phyloP scores from a whole-genome alignment of 2,329 filamentous ascomycete genomes.

The Septoria linicola region DNA sequence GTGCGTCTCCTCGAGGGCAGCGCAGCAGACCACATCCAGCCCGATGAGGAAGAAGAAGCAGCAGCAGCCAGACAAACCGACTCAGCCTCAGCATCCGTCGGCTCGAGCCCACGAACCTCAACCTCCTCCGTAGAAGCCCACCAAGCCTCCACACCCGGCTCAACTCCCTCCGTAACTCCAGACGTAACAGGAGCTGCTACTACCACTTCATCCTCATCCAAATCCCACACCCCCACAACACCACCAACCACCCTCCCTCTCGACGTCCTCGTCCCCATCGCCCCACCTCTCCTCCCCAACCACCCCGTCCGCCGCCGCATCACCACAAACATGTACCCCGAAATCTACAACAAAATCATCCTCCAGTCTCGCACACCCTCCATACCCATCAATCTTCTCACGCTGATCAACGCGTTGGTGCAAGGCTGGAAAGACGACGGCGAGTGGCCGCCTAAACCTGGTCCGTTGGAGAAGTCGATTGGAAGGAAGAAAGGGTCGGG shows the following conservation, averaged over 20 bases:
- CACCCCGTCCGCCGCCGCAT: conserved; percentile 76
- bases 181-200: conserved; percentile 13
- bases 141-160: conserved; percentile 22
- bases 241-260: conserved; percentile 22
- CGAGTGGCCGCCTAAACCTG: conserved; percentile 77
- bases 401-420: conserved; percentile 78
- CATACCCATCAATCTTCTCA: conserved; percentile 81
- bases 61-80: conserved; percentile 26
- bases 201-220: conserved; percentile 1
- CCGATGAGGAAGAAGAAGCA: not conserved
- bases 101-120: conserved; percentile 38
- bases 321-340: conserved; percentile 68
- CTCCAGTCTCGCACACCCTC: conserved; percentile 75
- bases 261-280: conserved; percentile 63
- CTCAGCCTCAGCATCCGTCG: conserved; percentile 26
- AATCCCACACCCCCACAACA: too few species aligned
- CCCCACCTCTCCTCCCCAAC: conserved; percentile 69
- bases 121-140: conserved; percentile 37
- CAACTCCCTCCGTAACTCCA: conserved; percentile 21
- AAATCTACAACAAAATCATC: conserved; percentile 88
- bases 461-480: conserved; percentile 48
- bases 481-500: conserved; percentile 39
- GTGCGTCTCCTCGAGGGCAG: conserved; percentile 15
- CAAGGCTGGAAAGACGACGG: conserved; percentile 90
- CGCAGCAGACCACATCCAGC: not conserved